phyloP scores from a whole-genome alignment of 257 asterid genomes.

The Ilex asprella region DNA sequence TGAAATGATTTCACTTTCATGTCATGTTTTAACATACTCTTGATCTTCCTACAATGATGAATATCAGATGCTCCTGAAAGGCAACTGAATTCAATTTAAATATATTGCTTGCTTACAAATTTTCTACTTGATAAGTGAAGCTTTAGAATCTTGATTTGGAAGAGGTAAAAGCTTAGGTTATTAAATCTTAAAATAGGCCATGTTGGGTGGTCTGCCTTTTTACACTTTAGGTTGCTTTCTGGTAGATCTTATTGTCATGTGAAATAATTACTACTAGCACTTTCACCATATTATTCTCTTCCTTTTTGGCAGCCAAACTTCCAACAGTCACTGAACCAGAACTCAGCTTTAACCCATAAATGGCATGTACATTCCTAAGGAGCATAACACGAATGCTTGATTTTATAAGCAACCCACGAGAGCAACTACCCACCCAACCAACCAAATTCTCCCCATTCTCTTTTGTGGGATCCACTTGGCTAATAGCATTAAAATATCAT shows the following conservation, averaged over 20 bases:
- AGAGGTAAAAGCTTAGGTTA: too few relatives aligned
- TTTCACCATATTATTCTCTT: not conserved
- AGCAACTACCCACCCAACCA: not conserved
- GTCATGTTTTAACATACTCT: too few relatives aligned
- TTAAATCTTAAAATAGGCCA: not conserved
- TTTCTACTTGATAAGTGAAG: too few relatives aligned
- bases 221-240: conserved; percentile 15
- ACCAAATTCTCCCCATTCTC: not conserved
- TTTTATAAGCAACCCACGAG: conserved; percentile 1
- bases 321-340: conserved; percentile 15
- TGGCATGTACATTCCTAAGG: too few relatives aligned
- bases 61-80: too few relatives aligned
- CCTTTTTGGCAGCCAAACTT: conserved; percentile 18
- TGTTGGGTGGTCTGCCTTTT: conserved; percentile 13
- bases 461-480: not conserved
- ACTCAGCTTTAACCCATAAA: not conserved
- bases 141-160: too few relatives aligned
- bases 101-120: too few relatives aligned
- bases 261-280: not conserved
- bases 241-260: conserved; percentile 15
- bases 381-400: not conserved
- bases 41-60: too few relatives aligned
- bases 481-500: too few relatives aligned
- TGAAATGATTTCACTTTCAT: too few relatives aligned
- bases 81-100: too few relatives aligned